phyloP scores from a whole-genome alignment of 2,329 filamentous ascomycete species.

The Aspergillus novoparasiticus region DNA sequence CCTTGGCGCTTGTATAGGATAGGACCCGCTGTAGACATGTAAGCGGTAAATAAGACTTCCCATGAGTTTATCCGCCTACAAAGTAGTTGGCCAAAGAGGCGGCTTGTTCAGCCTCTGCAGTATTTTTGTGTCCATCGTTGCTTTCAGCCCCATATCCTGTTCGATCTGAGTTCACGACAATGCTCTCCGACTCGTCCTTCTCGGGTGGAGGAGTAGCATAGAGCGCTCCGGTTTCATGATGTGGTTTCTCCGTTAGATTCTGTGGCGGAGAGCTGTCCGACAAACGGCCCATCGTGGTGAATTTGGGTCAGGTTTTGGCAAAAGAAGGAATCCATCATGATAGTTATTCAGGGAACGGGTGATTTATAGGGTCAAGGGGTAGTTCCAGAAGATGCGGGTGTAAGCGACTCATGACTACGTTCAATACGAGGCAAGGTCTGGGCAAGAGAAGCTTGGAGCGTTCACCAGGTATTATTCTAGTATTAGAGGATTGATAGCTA shows the following conservation, averaged over 20 bases:
- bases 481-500: neutral
- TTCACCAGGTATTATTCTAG: neutral
- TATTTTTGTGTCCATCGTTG: neutral
- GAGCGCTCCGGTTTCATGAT: neutral
- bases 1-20: slow-evolving; percentile 22
- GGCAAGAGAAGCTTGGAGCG: neutral
- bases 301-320: neutral
- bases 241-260: neutral
- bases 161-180: neutral
- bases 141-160: neutral
- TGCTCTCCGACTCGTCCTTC: neutral
- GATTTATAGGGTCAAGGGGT: neutral
- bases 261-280: neutral
- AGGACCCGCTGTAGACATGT: slow-evolving; percentile 23
- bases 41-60: neutral
- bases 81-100: slow-evolving; percentile 19
- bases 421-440: neutral
- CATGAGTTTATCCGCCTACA: slow-evolving; percentile 5
- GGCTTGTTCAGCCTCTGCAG: slow-evolving; percentile 7
- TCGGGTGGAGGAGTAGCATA: neutral
- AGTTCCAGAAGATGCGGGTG: neutral
- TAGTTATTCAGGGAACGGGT: neutral
- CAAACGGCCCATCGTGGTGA: neutral
- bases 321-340: neutral
- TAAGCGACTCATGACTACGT: neutral